These are phyloP conservation scores for Dryadomyces quercivorus DNA, from an alignment of 2,329 filamentous ascomycete species.

Conservation along the genomic window DNA sequence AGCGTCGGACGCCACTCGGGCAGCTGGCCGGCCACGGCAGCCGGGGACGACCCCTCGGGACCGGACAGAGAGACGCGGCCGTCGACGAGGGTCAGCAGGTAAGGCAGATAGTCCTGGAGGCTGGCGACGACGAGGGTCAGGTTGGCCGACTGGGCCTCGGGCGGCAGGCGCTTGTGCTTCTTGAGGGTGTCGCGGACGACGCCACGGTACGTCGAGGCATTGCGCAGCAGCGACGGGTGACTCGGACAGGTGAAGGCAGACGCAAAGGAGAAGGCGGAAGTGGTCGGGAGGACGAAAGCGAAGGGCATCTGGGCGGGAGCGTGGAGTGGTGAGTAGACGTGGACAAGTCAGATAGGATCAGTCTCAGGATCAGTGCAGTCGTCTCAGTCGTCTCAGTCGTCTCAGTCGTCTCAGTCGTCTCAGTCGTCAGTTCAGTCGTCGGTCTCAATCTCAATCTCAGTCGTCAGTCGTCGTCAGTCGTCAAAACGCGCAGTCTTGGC, in stretches of 20 bases:
- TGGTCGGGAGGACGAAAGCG: conserved; percentile 78
- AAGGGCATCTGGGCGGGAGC: conserved; percentile 57
- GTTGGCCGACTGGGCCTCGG: conserved; percentile 56
- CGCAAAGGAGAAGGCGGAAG: conserved; percentile 74
- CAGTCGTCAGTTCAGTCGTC: no score
- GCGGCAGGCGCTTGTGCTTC: conserved; percentile 74
- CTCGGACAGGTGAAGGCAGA: conserved; percentile 65
- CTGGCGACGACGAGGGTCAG: conserved; percentile 57
- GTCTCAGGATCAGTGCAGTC: no score
- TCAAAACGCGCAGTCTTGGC: no score
- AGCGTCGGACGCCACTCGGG: conserved; percentile 74
- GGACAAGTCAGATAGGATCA: background rate
- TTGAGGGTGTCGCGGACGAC: conserved; percentile 77
- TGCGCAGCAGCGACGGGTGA: conserved; percentile 78
- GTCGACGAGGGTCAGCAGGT: conserved; percentile 44
- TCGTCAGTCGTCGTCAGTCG: no score
- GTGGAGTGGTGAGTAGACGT: conserved; percentile 27
- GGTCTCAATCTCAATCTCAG: no score
- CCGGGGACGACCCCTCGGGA: background rate
- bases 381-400: no score
- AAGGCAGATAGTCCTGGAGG: conserved; percentile 69
- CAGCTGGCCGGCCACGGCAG: background rate
- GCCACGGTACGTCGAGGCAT: conserved; percentile 71
- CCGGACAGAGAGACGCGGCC: conserved; percentile 9
- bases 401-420: no score